phyloP scores from a whole-genome alignment of 805 yeast species.

The Myxozyma mucilagina region DNA sequence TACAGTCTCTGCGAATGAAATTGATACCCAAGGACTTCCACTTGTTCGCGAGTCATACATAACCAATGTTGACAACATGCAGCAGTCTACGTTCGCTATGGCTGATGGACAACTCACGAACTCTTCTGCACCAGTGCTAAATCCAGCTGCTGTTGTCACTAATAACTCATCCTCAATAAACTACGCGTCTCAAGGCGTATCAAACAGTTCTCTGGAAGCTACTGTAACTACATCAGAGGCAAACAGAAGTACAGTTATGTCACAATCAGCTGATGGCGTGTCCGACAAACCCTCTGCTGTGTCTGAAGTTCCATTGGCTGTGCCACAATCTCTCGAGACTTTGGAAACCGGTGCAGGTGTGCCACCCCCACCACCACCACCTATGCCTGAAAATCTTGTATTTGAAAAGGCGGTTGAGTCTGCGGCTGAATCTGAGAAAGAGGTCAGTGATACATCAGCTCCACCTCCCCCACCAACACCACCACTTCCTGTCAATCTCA shows the following conservation, averaged over 20 bases:
- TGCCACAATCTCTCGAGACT: neutral
- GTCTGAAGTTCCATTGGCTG: neutral
- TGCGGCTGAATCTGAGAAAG: neutral
- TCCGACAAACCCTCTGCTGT: neutral
- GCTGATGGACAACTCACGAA: no score
- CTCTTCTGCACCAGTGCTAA: no score
- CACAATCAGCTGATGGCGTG: no score
- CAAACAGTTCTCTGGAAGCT: no score
- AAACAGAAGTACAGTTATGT: no score
- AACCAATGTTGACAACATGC: neutral
- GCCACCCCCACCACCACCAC: conserved; percentile 21
- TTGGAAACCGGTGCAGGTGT: neutral
- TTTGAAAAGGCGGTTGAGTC: neutral
- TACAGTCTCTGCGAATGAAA: neutral
- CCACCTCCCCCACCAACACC: conserved; percentile 20
- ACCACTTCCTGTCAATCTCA: conserved; percentile 12
- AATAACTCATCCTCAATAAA: no score
- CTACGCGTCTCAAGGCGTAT: no score
- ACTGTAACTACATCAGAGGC: no score
- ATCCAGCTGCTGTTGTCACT: no score
- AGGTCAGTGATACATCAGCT: neutral
- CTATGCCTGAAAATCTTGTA: conserved; percentile 4
- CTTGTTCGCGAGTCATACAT: neutral
- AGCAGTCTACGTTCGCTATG: no score
- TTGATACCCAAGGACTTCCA: neutral